Percentiles rank a stretch among this genome's conserved stretches.
These are phyloP conservation scores for Cladophialophora psammophila DNA, from an alignment of 2,329 filamentous ascomycete genomes.

Conservation along the genomic window DNA sequence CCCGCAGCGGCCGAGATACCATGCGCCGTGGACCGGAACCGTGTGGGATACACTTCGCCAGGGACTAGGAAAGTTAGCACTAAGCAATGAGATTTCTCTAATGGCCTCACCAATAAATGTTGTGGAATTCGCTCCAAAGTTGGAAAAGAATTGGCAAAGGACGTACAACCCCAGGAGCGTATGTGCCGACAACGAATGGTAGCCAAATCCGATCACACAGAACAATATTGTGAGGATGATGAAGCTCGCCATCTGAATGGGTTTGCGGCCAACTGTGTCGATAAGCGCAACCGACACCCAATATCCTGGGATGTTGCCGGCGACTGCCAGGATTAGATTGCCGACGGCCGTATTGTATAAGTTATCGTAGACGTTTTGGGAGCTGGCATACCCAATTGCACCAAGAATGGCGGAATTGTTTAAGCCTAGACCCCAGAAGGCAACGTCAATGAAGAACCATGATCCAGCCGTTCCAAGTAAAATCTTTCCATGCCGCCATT, in stretches of 20 bases:
- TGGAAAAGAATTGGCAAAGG: constrained; percentile 71
- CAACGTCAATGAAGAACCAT: constrained; percentile 80
- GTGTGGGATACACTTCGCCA: constrained; percentile 69
- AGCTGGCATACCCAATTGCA: constrained; percentile 74
- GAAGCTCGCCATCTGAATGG: constrained; percentile 73
- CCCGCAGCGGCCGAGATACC: constrained; percentile 71
- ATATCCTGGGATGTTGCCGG: constrained; percentile 81
- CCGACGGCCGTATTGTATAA: constrained; percentile 78
- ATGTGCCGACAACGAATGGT: constrained; percentile 56
- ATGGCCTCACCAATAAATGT: constrained; percentile 60
- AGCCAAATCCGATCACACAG: constrained; percentile 67
- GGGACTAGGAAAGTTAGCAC: constrained; percentile 51
- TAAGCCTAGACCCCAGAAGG: constrained; percentile 70
- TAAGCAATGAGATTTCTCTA: too few relatives aligned
- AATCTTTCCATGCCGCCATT: constrained; percentile 74
- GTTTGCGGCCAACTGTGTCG: constrained; percentile 77
- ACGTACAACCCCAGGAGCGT: constrained; percentile 68
- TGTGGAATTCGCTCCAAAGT: constrained; percentile 70
- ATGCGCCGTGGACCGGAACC: constrained; percentile 69
- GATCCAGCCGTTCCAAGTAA: constrained; percentile 80
- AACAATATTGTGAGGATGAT: constrained; percentile 67
- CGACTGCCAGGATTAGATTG: constrained; percentile 79
- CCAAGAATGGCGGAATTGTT: constrained; percentile 77
- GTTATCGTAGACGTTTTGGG: constrained; percentile 69
- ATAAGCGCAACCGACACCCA: constrained; percentile 79